Conservation (phyloP, 2,329 filamentous ascomycete species). For the Ceratocystis destructans region DNA sequence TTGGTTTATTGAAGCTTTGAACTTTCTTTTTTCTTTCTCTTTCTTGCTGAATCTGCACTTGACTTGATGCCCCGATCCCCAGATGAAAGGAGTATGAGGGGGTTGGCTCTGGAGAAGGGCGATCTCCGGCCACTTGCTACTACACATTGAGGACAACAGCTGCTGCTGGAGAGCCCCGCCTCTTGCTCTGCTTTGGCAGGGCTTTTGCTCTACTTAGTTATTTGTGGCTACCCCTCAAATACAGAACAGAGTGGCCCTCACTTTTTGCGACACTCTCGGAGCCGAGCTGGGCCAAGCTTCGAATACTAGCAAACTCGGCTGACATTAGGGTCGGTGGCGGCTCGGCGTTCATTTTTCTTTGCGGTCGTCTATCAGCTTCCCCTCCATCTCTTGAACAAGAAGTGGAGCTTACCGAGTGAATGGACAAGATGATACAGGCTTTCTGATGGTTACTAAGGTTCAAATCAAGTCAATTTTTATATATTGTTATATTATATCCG, state of each 20-base stretch:
- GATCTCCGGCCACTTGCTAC: too few relatives aligned
- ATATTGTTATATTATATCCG: not conserved
- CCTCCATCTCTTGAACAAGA: not conserved
- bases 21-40: not conserved
- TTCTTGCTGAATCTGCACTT: not conserved
- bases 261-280: not conserved
- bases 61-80: too few relatives aligned
- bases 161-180: too few relatives aligned
- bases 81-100: too few relatives aligned
- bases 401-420: not conserved
- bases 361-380: not conserved
- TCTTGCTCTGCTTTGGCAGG: too few relatives aligned
- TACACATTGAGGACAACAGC: too few relatives aligned
- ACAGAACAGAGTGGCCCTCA: not conserved
- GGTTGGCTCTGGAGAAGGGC: too few relatives aligned
- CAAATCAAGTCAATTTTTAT: not conserved
- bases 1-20: slow-evolving; percentile 2
- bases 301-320: too few relatives aligned
- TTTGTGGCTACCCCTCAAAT: not conserved
- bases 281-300: not conserved
- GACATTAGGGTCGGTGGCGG: not conserved
- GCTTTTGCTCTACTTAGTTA: too few relatives aligned
- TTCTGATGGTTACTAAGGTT: not conserved
- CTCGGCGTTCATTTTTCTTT: not conserved
- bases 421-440: too few relatives aligned